phyloP scores from a whole-genome alignment of 2,329 filamentous ascomycete genomes.

The Pseudofabraea citricarpa region DNA sequence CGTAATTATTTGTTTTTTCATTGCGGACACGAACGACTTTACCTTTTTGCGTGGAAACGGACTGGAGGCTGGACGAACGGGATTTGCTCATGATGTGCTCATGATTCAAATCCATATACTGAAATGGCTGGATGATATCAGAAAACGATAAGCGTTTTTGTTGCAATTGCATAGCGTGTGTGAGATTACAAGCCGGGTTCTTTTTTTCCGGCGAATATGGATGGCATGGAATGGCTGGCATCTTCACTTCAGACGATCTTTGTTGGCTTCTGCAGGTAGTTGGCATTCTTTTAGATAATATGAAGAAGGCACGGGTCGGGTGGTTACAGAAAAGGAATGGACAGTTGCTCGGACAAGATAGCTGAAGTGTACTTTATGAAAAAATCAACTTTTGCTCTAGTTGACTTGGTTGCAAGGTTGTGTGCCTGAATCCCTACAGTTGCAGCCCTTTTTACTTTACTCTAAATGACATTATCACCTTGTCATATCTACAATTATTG shows the following conservation, averaged over 20 bases:
- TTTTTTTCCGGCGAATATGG: neutral
- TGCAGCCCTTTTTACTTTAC: too few species aligned
- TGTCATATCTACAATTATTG: too few species aligned
- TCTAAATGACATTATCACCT: too few species aligned
- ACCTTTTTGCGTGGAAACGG: neutral
- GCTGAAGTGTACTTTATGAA: too few species aligned
- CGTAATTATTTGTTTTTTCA: neutral
- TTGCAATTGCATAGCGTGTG: conserved; percentile 2
- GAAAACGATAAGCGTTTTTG: conserved; percentile 2
- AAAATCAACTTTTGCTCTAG: too few species aligned
- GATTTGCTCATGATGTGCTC: neutral
- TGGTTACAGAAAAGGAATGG: too few species aligned
- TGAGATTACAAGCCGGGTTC: neutral
- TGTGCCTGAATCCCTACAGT: too few species aligned
- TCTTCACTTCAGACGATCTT: neutral
- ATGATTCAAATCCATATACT: neutral
- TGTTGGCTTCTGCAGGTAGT: neutral
- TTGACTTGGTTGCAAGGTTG: too few species aligned
- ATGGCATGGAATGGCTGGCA: neutral
- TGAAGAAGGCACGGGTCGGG: too few species aligned
- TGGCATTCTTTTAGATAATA: too few species aligned
- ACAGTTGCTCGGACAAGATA: too few species aligned
- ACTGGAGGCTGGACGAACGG: neutral
- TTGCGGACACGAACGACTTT: neutral
- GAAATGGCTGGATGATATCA: neutral